These are phyloP conservation scores for Microcos paniculata DNA, from an alignment of 345 rosid species.

Conservation along the genomic window DNA sequence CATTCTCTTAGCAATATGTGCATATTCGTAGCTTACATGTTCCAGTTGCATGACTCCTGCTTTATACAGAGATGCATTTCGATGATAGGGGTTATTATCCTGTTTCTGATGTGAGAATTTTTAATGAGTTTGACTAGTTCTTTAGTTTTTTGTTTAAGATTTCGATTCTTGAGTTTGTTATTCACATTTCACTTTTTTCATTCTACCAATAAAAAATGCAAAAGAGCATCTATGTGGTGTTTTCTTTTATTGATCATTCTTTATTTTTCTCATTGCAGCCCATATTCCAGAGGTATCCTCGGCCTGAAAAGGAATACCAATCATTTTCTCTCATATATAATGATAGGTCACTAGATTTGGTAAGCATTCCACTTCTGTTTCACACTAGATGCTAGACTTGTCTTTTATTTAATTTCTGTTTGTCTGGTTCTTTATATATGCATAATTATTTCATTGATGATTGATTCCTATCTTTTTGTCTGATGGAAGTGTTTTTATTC, in stretches of 20 bases:
- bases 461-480: not conserved
- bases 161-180: not conserved
- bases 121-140: constrained; percentile 3
- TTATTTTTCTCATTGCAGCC: constrained; percentile 43
- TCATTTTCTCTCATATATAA: constrained; percentile 76
- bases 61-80: not conserved
- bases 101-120: not conserved
- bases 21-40: not conserved
- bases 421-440: not conserved
- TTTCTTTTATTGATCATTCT: not conserved
- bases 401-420: not conserved
- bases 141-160: not conserved
- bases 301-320: constrained; percentile 86
- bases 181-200: not conserved
- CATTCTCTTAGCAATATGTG: not conserved
- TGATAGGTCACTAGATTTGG: constrained; percentile 75
- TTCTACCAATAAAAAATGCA: not conserved
- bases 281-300: constrained; percentile 76
- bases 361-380: constrained; percentile 30
- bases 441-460: not conserved
- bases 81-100: not conserved
- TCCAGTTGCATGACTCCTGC: not conserved
- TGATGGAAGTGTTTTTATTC: not conserved
- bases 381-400: not conserved
- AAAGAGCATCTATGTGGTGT: not conserved